phyloP scores from a whole-genome alignment of 1,139 yeast genomes.

The Diutina sp. region DNA sequence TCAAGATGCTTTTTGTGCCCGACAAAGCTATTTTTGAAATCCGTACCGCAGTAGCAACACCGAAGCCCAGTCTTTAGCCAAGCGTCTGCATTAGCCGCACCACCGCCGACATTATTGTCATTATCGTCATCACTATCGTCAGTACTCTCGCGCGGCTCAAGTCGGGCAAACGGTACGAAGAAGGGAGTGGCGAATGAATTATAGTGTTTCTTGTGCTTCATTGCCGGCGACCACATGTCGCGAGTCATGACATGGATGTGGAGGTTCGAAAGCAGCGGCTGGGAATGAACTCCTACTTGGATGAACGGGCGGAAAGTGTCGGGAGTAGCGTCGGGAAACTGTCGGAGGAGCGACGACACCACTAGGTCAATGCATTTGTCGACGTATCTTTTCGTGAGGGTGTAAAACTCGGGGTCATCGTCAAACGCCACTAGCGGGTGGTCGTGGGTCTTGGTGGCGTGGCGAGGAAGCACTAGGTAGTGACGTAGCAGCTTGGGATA shows the following conservation, averaged over 20 bases:
- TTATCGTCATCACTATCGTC: background rate
- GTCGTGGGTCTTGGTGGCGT: constrained; percentile 18
- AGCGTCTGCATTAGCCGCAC: background rate
- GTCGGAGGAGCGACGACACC: constrained; percentile 5
- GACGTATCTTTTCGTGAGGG: constrained; percentile 22
- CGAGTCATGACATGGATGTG: constrained; percentile 64
- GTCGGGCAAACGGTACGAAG: constrained; percentile 40
- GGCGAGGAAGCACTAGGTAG: constrained; percentile 47
- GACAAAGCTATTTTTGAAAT: background rate
- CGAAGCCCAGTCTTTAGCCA: background rate
- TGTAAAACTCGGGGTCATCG: constrained; percentile 17
- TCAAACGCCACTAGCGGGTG: constrained; percentile 46
- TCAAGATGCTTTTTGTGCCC: background rate
- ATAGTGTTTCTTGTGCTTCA: constrained; percentile 58
- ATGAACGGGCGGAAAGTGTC: constrained; percentile 16
- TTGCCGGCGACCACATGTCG: constrained; percentile 40
- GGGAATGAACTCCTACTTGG: constrained; percentile 55
- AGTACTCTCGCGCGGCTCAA: constrained; percentile 10
- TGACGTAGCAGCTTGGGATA: constrained; percentile 59
- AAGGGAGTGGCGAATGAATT: constrained; percentile 58
- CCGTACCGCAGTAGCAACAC: background rate
- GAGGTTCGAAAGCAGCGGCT: constrained; percentile 56
- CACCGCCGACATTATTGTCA: no score
- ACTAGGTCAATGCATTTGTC: constrained; percentile 28
- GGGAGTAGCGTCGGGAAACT: background rate